Evolutionary conservation across 139 green algal species (phyloP).

Genomic region (Picochlorum sp.): DNA sequence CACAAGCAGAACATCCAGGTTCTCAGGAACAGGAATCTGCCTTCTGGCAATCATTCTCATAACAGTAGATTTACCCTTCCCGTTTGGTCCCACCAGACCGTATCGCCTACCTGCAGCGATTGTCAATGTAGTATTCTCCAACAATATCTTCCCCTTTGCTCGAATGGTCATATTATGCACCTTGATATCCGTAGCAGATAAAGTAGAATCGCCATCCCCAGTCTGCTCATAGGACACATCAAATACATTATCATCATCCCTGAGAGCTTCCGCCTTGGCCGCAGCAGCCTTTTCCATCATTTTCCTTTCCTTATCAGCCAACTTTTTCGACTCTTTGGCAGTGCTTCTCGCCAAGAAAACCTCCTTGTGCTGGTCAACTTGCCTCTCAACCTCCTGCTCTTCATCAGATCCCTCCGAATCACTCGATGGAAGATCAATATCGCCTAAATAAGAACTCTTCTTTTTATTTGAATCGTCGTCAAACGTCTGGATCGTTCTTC

Average conservation of each 20-base stretch:
- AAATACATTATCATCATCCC: constrained; percentile 94
- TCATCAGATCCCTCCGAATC: constrained; percentile 59
- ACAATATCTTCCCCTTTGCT: constrained; percentile 94
- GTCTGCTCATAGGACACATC: constrained; percentile 82
- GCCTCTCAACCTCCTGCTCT: constrained; percentile 47
- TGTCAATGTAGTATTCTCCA: constrained; percentile 85
- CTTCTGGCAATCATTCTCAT: constrained; percentile 86
- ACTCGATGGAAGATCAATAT: constrained; percentile 85
- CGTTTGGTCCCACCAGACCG: constrained; percentile 78
- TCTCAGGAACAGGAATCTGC: constrained; percentile 90
- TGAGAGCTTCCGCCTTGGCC: constrained; percentile 75
- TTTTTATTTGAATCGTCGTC: not conserved
- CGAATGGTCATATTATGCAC: constrained; percentile 94
- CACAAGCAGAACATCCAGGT: constrained; percentile 97
- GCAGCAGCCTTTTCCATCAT: constrained; percentile 60
- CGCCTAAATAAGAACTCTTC: constrained; percentile 60
- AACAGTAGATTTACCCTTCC: constrained; percentile 96
- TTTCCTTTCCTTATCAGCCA: constrained; percentile 76
- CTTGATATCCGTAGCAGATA: constrained; percentile 87
- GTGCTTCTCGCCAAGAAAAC: constrained; percentile 17
- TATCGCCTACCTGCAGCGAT: constrained; percentile 82
- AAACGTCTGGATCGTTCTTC: constrained; percentile 15
- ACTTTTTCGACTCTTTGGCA: constrained; percentile 66
- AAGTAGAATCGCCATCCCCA: constrained; percentile 46
- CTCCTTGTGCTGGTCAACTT: constrained; percentile 22